Percentiles rank a stretch among this genome's conserved stretches.
phyloP scores from a whole-genome alignment of 78 protist species.

The Dictyostelium citrinum region DNA sequence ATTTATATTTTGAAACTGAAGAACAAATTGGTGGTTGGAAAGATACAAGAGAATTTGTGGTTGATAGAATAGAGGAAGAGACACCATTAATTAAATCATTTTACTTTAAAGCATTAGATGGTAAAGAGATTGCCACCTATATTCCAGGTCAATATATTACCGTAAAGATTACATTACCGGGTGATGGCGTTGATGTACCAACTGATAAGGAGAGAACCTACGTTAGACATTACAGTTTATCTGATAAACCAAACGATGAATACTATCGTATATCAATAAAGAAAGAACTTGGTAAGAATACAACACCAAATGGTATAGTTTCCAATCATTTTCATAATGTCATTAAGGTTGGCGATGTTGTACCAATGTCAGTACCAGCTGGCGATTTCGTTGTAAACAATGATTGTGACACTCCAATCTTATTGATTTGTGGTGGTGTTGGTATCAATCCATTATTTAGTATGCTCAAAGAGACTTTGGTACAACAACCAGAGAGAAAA shows the following conservation, averaged over 20 bases:
- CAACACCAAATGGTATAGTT: not conserved
- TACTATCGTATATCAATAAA: conserved; percentile 27
- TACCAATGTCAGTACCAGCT: not conserved
- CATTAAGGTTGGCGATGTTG: conserved; percentile 1
- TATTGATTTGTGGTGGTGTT: conserved; percentile 11
- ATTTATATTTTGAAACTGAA: conserved; percentile 7
- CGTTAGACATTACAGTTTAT: conserved; percentile 15
- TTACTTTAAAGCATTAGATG: conserved; percentile 1
- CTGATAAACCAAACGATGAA: conserved; percentile 21
- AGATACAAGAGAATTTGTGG: not conserved
- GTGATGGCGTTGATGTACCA: not conserved
- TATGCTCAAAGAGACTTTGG: not conserved
- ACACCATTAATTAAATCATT: not conserved
- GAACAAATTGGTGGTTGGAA: conserved; percentile 34
- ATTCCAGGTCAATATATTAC: conserved; percentile 13
- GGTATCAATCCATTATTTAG: not conserved
- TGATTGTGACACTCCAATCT: not conserved
- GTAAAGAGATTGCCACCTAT: not conserved
- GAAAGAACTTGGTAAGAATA: not conserved
- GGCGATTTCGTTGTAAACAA: not conserved
- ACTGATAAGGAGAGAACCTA: not conserved
- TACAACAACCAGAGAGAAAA: not conserved
- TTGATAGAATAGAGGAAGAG: not conserved
- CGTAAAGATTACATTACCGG: not conserved
- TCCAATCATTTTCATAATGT: conserved; percentile 3